These are phyloP conservation scores for Colletotrichum abscissum DNA, from an alignment of 2,329 filamentous ascomycete genomes.

Conservation along the genomic window DNA sequence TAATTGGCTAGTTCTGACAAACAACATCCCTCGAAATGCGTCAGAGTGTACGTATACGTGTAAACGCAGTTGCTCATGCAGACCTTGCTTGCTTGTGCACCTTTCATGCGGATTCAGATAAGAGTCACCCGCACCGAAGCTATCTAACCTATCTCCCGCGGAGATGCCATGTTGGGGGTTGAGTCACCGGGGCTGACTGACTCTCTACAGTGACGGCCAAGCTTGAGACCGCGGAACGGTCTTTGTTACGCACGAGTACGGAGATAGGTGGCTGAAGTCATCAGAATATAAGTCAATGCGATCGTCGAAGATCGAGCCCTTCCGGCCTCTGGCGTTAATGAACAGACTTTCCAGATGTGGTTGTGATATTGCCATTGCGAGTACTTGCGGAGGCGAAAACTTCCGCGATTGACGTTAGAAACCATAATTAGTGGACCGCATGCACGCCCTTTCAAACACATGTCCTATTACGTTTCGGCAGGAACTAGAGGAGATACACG, in stretches of 20 bases:
- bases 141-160: background rate
- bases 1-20: background rate
- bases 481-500: background rate
- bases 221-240: background rate
- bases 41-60: background rate
- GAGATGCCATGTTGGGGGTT: background rate
- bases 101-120: background rate
- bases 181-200: background rate
- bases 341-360: background rate
- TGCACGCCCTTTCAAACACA: constrained; percentile 24
- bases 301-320: background rate
- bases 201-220: background rate
- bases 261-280: too few relatives aligned
- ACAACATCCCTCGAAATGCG: background rate
- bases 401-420: background rate
- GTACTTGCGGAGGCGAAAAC: background rate
- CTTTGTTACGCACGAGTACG: background rate
- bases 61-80: background rate
- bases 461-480: background rate
- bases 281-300: background rate
- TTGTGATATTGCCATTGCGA: background rate
- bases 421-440: constrained; percentile 16
- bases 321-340: background rate
- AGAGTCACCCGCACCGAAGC: background rate
- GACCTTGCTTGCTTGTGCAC: background rate